Evolutionary conservation across 2,329 filamentous ascomycete genomes (phyloP), one percentile per base, ranked within the genome.

Genomic region (Aureobasidium melanogenum): DNA sequence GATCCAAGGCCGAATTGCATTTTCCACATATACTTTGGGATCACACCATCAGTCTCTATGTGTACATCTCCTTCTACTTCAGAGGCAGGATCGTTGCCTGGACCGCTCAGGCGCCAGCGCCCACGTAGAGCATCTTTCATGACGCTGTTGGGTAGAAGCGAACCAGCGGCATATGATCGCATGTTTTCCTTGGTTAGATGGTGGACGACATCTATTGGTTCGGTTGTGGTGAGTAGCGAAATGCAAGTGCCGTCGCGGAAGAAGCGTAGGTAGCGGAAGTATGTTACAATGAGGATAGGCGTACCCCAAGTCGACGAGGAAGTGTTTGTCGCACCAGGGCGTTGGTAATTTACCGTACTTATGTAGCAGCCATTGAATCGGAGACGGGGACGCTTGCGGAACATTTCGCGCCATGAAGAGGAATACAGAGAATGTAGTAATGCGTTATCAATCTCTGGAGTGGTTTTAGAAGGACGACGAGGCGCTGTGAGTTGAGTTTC

Each of bases 281-380:
- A 99, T 0, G 94, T 99, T 52, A 99, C 91, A 62, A 97, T 95
- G 72, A 96, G 91, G 38, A 97, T 88, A 9, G 92, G 92, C 26
- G 83, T 87, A 68, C 79, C 80, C 90, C 92, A 96, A 1, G 88
- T 87, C 19, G 88, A 76, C 60, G 85, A 86, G 65, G 86, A 87
- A 22, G 83, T 81, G 3, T 85, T 86, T 12, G 86, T 81, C 63
- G 88, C 88, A 34, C 94, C 94, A 0, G 90, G 79, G 26, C 94
- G 88, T 54, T 90, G 85, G 75, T 99, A 99, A 76, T 97, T 97
- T 63, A 96, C 91, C 0, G 93, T 97, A 73, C 86, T 90, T 74
- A 99, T 97, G 77, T 99, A 99, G 75, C 91, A 88, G 28, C 94
- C 94, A 69, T 94, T 94, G 79, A 96, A 99, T 62, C 94, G 89